Evolutionary conservation across 441 rosid genomes (phyloP), one percentile per base, ranked within the genome.

Genomic region (Brassica hybrid): DNA sequence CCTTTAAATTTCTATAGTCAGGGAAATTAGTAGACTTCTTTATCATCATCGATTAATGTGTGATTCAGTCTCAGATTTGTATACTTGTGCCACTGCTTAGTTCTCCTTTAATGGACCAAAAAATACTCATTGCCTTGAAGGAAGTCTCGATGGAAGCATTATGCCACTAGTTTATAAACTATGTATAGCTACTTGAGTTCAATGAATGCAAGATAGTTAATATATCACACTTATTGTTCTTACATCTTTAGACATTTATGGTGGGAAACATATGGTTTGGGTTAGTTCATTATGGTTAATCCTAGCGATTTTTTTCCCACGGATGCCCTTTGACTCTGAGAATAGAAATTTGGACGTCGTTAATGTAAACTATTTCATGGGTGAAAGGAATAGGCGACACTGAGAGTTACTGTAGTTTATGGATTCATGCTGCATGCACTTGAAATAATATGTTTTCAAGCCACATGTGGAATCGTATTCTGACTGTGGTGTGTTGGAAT

Each of bases 401-500:
- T 36, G 17, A 48, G 56, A 67, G 21, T 58, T 5, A 61, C 14
- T 73, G 38, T 61, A 67, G 66, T 52, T 67, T 61, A 73, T 62
- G 57, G 74, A 65, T 63, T 52, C 63, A 63, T 85, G 67, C 80
- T n/a, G n/a, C n/a, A n/a, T 30, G 68, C 80, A 45, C 76, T 78
- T 83, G 71, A 80, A 83, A 80, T 81, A 12, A 78, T 80, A 76
- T 84, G 62, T 79, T 85, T 72, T 66, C 81, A 75, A 67, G 80
- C 78, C 83, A 67, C 77, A 54, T 82, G 87, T 81, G 71, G 79
- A 67, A 72, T 18, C 70, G 57, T 84, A 38, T 86, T 88, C 91
- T 90, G 88, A 89, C 87, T 81, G 81, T 78, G 74, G 58, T 83
- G 88, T 85, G 87, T 83, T 90, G 94, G 87, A 88, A 89, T 89